A percentile compares a stretch with the other conserved stretches of the same genome.
These are phyloP conservation scores for Bathelium albidoporum DNA, from an alignment of 495 filamentous ascomycete genomes.

Conservation along the genomic window DNA sequence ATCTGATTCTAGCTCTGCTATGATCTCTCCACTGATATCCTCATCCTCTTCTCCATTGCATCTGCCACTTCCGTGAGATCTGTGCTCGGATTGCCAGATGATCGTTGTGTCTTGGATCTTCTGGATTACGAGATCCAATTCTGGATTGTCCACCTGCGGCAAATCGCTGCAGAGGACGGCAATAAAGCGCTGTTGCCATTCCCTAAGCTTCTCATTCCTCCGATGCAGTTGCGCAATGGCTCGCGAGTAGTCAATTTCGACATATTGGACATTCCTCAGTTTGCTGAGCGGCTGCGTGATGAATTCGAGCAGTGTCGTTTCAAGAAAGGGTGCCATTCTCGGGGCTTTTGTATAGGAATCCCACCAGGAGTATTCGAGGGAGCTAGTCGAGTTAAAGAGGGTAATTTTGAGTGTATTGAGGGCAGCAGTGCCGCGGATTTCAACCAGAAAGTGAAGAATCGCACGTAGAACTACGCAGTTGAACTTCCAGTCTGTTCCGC, in stretches of 20 bases:
- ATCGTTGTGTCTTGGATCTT: no score
- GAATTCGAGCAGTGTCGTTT: conserved; percentile 13
- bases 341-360: conserved; percentile 8
- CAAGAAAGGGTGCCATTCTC: conserved; percentile 5
- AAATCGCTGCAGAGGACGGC: background rate
- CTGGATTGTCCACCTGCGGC: no score
- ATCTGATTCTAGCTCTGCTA: no score
- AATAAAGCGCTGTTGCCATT: background rate
- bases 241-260: background rate
- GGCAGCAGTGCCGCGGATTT: background rate
- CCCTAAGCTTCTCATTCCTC: background rate
- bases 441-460: background rate
- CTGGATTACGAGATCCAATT: no score
- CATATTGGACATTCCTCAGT: background rate
- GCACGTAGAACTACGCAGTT: background rate
- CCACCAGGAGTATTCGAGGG: conserved; percentile 13
- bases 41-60: no score
- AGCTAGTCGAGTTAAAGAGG: background rate
- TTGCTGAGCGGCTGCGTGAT: conserved; percentile 10
- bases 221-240: background rate
- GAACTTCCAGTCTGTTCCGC: background rate
- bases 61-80: no score
- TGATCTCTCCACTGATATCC: no score
- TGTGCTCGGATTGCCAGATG: no score
- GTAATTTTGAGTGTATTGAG: background rate